phyloP scores from a whole-genome alignment of 371 early-diverging fungal species.

The Rhizomucor pusillus region DNA sequence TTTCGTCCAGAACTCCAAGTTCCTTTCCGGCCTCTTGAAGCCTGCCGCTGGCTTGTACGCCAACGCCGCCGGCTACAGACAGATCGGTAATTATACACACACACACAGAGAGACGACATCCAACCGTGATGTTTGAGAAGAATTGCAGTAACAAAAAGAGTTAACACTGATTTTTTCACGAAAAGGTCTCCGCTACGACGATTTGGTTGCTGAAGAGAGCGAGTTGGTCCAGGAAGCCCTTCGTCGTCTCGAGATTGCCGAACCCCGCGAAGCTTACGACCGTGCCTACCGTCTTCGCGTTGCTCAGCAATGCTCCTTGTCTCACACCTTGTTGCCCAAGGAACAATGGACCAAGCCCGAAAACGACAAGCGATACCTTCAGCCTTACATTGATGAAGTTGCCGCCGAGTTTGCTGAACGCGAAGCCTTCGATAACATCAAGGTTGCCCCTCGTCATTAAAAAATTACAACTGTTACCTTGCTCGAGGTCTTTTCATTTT shows the following conservation, averaged over 20 bases:
- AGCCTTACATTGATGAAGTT: constrained; percentile 82
- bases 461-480: neutral
- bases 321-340: constrained; percentile 70
- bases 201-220: constrained; percentile 86
- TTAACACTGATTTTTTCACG: neutral
- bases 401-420: constrained; percentile 81
- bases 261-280: constrained; percentile 63
- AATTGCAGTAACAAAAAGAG: neutral
- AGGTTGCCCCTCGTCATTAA: constrained; percentile 37
- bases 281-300: constrained; percentile 84
- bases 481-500: too few species aligned
- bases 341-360: constrained; percentile 77
- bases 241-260: constrained; percentile 71
- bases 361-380: constrained; percentile 76
- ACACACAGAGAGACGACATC: neutral
- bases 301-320: constrained; percentile 77
- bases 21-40: constrained; percentile 62
- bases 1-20: constrained; percentile 60
- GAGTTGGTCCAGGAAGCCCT: constrained; percentile 85
- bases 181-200: constrained; percentile 89
- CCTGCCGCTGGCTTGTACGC: constrained; percentile 74
- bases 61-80: constrained; percentile 75
- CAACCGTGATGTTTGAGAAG: neutral
- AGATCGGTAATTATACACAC: constrained; percentile 57
- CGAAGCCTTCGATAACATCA: constrained; percentile 71